phyloP scores from a whole-genome alignment of 345 rosid species.

The Pistacia atlantica region DNA sequence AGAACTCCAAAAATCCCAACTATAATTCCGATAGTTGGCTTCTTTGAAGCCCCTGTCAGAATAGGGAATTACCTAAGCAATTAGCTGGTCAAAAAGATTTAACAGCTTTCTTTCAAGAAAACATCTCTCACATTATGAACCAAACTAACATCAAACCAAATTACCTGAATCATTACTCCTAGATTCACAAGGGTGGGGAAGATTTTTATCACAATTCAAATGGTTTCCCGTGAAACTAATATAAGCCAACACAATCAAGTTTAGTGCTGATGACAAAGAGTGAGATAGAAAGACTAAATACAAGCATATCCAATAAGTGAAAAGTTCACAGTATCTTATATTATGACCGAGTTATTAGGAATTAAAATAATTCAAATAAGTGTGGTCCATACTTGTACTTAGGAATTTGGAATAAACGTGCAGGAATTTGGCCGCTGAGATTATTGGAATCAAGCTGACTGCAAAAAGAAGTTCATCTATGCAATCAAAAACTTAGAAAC shows the following conservation, averaged over 20 bases:
- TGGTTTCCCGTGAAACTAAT: conserved; percentile 78
- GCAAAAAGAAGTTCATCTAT: conserved; percentile 34
- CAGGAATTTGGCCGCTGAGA: conserved; percentile 81
- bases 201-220: conserved; percentile 60
- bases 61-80: conserved; percentile 14
- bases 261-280: neutral
- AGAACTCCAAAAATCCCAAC: conserved; percentile 49
- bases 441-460: conserved; percentile 80
- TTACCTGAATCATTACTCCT: conserved; percentile 57
- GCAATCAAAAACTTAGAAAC: conserved; percentile 19
- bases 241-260: conserved; percentile 24
- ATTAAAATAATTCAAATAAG: conserved; percentile 6
- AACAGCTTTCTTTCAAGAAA: conserved; percentile 2
- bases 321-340: neutral
- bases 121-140: neutral
- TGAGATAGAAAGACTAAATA: conserved; percentile 2
- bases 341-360: neutral
- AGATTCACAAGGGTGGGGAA: conserved; percentile 57
- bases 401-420: conserved; percentile 54
- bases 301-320: conserved; percentile 14
- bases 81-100: neutral
- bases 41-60: conserved; percentile 57
- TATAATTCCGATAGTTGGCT: conserved; percentile 67
- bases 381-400: conserved; percentile 69
- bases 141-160: conserved; percentile 8